Percentiles rank a stretch among this genome's conserved stretches.
phyloP scores from a whole-genome alignment of 106 monocot species.

The Acanthochlamys bracteata region DNA sequence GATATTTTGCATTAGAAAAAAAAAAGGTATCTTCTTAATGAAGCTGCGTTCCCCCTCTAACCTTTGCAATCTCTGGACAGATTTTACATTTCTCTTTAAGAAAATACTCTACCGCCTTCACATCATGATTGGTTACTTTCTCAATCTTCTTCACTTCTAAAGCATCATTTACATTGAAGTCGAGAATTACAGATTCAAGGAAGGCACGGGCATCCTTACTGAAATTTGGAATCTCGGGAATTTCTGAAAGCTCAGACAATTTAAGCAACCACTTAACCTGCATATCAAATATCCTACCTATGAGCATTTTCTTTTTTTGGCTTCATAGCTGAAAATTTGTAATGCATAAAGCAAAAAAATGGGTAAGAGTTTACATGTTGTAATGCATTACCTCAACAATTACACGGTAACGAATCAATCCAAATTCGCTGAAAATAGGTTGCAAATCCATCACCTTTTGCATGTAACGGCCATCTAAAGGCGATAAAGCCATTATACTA shows the following conservation, averaged over 20 bases:
- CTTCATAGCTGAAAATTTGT: too few relatives aligned
- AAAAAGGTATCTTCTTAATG: background rate
- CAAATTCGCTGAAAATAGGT: constrained; percentile 78
- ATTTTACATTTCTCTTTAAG: constrained; percentile 72
- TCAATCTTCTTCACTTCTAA: constrained; percentile 82
- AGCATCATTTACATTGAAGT: constrained; percentile 63
- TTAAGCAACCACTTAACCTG: constrained; percentile 79
- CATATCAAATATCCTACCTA: too few relatives aligned
- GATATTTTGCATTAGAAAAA: background rate
- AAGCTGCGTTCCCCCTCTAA: background rate
- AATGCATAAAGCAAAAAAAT: too few relatives aligned
- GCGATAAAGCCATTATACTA: constrained; percentile 65
- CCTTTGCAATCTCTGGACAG: constrained; percentile 68
- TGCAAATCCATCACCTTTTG: constrained; percentile 47
- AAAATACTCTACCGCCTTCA: constrained; percentile 91
- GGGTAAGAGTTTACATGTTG: too few relatives aligned
- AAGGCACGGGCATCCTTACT: constrained; percentile 49
- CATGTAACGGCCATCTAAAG: constrained; percentile 77
- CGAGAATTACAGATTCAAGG: constrained; percentile 47
- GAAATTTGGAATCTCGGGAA: constrained; percentile 77
- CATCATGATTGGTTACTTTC: constrained; percentile 93
- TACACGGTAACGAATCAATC: constrained; percentile 66
- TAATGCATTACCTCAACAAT: constrained; percentile 66
- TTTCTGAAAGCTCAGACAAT: constrained; percentile 68
- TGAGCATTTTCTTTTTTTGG: too few relatives aligned